These are phyloP conservation scores for Clathrospora elynae DNA, from an alignment of 2,329 filamentous ascomycete genomes.

Conservation along the genomic window DNA sequence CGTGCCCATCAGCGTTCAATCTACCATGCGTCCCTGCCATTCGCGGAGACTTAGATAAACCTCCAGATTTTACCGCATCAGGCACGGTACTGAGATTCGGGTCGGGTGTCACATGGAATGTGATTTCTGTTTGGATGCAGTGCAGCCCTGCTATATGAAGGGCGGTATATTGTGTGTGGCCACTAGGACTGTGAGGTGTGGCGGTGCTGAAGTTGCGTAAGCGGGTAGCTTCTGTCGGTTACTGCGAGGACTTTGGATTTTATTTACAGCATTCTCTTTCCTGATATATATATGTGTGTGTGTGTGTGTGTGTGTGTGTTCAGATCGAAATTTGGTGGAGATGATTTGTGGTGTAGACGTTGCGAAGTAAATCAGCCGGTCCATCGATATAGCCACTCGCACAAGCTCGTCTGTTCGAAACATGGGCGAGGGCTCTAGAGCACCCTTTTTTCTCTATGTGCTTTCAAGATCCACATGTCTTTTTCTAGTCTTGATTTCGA, in stretches of 20 bases:
- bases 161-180: constrained; percentile 4
- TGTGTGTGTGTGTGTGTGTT: no score
- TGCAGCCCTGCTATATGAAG: constrained; percentile 18
- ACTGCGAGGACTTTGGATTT: no score
- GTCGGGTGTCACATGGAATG: constrained; percentile 25
- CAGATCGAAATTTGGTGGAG: background rate
- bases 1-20: constrained; percentile 18
- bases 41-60: constrained; percentile 15
- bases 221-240: background rate
- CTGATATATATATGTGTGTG: no score
- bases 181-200: background rate
- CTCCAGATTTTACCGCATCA: constrained; percentile 27
- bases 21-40: constrained; percentile 17
- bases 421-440: constrained; percentile 5
- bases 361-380: constrained; percentile 8
- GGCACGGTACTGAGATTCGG: constrained; percentile 19
- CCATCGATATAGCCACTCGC: constrained; percentile 9
- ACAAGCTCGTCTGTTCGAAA: constrained; percentile 15
- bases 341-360: background rate
- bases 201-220: background rate
- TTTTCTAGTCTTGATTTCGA: background rate
- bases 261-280: no score
- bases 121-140: constrained; percentile 19
- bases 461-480: background rate
- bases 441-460: background rate